A percentile compares a stretch with the other conserved stretches of the same genome.
Evolutionary conservation across 768 basidiomycete genomes (phyloP).

Genomic region (Krasilnikovozyma curviuscula): DNA sequence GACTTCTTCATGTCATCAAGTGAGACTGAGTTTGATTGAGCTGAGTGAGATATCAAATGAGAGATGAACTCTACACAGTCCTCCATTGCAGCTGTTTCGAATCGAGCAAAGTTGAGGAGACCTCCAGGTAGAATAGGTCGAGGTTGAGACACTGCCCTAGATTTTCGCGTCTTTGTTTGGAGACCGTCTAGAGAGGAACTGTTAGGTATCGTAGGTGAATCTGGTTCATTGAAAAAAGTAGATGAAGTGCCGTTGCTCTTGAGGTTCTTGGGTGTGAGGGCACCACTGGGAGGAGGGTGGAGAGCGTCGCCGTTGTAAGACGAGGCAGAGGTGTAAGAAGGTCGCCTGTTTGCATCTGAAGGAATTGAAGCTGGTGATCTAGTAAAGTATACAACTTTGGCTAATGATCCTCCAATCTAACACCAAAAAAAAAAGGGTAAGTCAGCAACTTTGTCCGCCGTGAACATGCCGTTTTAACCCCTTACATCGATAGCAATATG

Average conservation of each 20-base stretch:
- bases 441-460: background rate
- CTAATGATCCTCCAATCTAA: conserved; percentile 88
- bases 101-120: conserved; percentile 89
- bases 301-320: conserved; percentile 17
- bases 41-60: conserved; percentile 66
- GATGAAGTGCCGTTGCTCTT: conserved; percentile 28
- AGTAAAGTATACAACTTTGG: conserved; percentile 97
- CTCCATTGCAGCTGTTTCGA: conserved; percentile 76
- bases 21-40: conserved; percentile 62
- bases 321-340: conserved; percentile 16
- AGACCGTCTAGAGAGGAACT: conserved; percentile 15
- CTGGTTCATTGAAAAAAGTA: too few species aligned
- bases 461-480: conserved; percentile 12
- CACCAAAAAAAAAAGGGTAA: background rate
- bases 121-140: conserved; percentile 82
- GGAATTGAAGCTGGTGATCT: conserved; percentile 40
- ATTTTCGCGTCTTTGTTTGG: conserved; percentile 34
- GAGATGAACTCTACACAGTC: conserved; percentile 72
- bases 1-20: conserved; percentile 76
- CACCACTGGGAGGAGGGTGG: conserved; percentile 37
- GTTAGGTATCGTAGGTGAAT: background rate
- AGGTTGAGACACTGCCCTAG: conserved; percentile 46
- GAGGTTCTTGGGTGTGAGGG: conserved; percentile 64
- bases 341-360: conserved; percentile 12
- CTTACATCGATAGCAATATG: conserved; percentile 94